Evolutionary conservation across 495 filamentous ascomycete genomes (phyloP).

Genomic region (Neurospora hispaniola): DNA sequence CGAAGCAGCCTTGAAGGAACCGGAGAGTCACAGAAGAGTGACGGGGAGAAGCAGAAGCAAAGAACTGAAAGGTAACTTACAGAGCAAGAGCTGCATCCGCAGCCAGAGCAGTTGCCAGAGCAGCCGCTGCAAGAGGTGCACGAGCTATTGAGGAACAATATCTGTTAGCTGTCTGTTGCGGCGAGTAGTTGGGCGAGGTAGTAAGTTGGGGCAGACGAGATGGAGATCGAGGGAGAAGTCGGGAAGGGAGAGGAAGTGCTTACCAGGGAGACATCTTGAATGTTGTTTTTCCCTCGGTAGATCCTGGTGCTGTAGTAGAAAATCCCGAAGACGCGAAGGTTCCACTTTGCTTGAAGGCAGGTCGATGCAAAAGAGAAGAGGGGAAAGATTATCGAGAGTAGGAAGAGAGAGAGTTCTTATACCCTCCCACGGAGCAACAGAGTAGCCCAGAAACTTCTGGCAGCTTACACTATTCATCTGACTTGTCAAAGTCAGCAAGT

Average conservation of each 20-base stretch:
- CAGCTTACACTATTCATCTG: background rate
- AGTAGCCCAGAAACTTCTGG: background rate
- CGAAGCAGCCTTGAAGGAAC: too few relatives aligned
- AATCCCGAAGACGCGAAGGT: background rate
- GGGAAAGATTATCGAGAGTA: background rate
- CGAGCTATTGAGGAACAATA: background rate
- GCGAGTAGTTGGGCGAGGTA: too few relatives aligned
- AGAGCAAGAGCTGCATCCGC: background rate
- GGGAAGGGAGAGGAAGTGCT: background rate
- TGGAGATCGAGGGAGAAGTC: too few relatives aligned
- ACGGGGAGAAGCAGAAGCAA: background rate
- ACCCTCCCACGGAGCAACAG: background rate
- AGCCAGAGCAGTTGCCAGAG: background rate
- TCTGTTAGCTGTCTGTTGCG: background rate
- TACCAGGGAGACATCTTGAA: background rate
- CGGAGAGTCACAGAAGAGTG: background rate
- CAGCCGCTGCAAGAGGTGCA: background rate
- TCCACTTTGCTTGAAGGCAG: background rate
- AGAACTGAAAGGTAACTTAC: background rate
- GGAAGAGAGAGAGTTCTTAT: background rate
- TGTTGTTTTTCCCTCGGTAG: background rate
- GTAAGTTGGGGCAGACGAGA: too few relatives aligned
- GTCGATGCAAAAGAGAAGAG: background rate
- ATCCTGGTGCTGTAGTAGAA: background rate
- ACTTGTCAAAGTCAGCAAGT: too few relatives aligned